A percentile compares a stretch with the other conserved stretches of the same genome.
Conservation (phyloP, 129 eudicot genomes). For the Chrysanthemum lavandulifolium region DNA sequence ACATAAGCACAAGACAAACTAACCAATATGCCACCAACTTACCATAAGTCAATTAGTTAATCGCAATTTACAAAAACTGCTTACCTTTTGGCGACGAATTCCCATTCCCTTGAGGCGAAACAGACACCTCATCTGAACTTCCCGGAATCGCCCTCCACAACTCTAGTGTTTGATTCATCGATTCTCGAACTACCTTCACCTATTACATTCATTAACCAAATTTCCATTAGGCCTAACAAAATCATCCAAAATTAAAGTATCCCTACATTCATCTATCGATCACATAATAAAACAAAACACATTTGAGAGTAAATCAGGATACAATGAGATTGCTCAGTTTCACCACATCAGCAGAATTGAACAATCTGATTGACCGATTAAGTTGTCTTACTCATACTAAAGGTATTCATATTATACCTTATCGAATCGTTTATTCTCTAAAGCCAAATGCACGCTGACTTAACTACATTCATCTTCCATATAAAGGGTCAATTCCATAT, state of each 20-base stretch:
- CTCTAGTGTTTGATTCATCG: conserved; percentile 72
- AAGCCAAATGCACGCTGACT: conserved; percentile 51
- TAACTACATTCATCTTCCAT: conserved; percentile 36
- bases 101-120: conserved; percentile 30
- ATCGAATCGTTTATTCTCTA: conserved; percentile 72
- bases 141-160: conserved; percentile 71
- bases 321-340: no score
- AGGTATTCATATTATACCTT: conserved; percentile 47
- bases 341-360: no score
- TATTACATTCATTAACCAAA: conserved; percentile 29
- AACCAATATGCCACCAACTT: conserved; percentile 1
- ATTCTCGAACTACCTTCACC: conserved; percentile 88
- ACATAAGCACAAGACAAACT: conserved; percentile 15
- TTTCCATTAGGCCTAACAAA: background rate
- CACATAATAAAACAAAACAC: no score
- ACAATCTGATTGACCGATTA: no score
- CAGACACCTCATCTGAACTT: conserved; percentile 38
- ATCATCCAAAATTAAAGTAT: background rate
- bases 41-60: background rate
- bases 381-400: no score
- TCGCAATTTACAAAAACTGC: background rate
- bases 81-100: conserved; percentile 62
- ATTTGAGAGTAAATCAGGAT: no score
- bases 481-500: no score
- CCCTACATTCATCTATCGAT: no score